Conservation (phyloP, 2,329 filamentous ascomycete genomes). For the Ophiocordyceps robertsii region DNA sequence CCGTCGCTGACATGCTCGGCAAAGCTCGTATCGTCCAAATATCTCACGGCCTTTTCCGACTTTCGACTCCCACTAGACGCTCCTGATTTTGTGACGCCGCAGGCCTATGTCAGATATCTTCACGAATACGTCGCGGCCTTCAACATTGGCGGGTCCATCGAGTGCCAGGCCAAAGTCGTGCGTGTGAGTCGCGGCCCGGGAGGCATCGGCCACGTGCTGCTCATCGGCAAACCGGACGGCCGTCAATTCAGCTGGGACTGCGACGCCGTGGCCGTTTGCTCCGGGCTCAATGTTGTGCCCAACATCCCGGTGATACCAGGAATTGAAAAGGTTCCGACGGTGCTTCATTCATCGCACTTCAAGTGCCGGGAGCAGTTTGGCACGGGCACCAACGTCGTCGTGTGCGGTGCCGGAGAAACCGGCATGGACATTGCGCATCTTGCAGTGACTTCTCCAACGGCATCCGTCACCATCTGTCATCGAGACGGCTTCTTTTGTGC, state of each 20-base stretch:
- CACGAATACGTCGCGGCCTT: slow-evolving; percentile 25
- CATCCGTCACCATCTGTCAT: slow-evolving; percentile 28
- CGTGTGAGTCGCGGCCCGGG: slow-evolving; percentile 8
- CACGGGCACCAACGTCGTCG: slow-evolving; percentile 21
- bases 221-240: slow-evolving; percentile 1
- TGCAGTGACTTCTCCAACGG: slow-evolving; percentile 27
- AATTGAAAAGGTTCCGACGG: slow-evolving; percentile 18
- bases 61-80: slow-evolving; percentile 26
- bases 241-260: slow-evolving; percentile 16
- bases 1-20: not conserved
- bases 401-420: slow-evolving; percentile 31
- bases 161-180: slow-evolving; percentile 17
- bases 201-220: slow-evolving; percentile 5
- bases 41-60: slow-evolving; percentile 36
- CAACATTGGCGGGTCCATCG: slow-evolving; percentile 21
- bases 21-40: slow-evolving; percentile 33
- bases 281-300: slow-evolving; percentile 28
- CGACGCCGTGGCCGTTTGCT: slow-evolving; percentile 32
- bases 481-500: slow-evolving; percentile 31
- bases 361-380: slow-evolving; percentile 29
- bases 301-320: slow-evolving; percentile 24
- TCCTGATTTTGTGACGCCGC: slow-evolving; percentile 29
- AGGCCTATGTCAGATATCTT: slow-evolving; percentile 28
- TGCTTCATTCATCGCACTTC: slow-evolving; percentile 29
- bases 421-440: slow-evolving; percentile 30